phyloP scores from a whole-genome alignment of 2,329 filamentous ascomycete genomes.

The Trichoderma gracile region DNA sequence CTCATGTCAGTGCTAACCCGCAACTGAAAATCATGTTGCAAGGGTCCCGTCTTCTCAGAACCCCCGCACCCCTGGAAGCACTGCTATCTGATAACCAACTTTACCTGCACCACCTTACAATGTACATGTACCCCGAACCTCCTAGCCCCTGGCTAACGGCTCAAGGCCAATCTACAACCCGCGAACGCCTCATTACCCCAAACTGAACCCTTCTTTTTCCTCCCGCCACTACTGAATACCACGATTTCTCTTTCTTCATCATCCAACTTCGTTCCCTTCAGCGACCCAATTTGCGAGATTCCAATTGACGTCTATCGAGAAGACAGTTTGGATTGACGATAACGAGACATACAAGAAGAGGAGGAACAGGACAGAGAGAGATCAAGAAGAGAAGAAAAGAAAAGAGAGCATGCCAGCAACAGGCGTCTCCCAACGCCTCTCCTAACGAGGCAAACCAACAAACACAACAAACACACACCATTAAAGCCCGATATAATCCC shows the following conservation, averaged over 20 bases:
- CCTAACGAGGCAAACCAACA: neutral
- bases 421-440: constrained; percentile 19
- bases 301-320: neutral
- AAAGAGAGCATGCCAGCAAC: constrained; percentile 20
- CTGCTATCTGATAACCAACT: constrained; percentile 4
- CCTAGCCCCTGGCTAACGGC: constrained; percentile 7
- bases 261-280: no score
- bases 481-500: neutral
- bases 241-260: neutral
- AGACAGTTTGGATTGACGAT: neutral
- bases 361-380: neutral
- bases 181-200: constrained; percentile 15
- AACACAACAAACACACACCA: neutral
- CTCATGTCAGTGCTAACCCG: neutral
- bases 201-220: neutral
- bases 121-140: no score
- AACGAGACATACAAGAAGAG: neutral
- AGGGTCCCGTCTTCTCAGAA: neutral
- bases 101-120: neutral
- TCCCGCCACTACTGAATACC: neutral
- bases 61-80: neutral
- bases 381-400: neutral
- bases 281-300: neutral
- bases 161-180: neutral
- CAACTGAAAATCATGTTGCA: neutral